Evolutionary conservation across 2,329 filamentous ascomycete species (phyloP).

Genomic region (Fusarium denticulatum): DNA sequence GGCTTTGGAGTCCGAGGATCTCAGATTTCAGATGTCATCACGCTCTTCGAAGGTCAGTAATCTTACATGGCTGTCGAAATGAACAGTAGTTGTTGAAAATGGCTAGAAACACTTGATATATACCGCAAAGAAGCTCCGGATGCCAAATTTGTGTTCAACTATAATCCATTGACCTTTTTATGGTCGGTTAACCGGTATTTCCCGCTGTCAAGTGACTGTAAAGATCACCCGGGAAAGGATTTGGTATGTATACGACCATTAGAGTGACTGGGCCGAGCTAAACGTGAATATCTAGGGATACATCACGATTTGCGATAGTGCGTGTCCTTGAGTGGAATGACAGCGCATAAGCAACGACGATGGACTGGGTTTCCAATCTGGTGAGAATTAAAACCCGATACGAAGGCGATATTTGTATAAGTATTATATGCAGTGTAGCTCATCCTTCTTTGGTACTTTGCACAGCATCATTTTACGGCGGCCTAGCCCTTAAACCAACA

Average conservation of each 20-base stretch:
- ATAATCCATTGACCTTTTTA: not conserved
- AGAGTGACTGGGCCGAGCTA: not conserved
- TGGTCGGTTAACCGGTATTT: slow-evolving; percentile 18
- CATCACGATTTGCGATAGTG: not conserved
- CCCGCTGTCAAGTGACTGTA: not conserved
- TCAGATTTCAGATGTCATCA: not conserved
- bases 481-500: too few species aligned
- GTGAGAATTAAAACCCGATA: too few species aligned
- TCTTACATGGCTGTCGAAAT: fast-evolving
- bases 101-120: not conserved
- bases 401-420: too few species aligned
- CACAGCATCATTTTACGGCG: too few species aligned
- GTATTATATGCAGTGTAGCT: too few species aligned
- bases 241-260: not conserved
- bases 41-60: not conserved
- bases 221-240: not conserved
- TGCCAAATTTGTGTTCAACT: slow-evolving; percentile 3
- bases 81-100: fast-evolving
- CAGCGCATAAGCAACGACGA: too few species aligned
- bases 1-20: slow-evolving; percentile 13
- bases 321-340: not conserved
- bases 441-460: too few species aligned
- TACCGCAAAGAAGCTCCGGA: not conserved
- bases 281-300: not conserved
- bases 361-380: too few species aligned